These are phyloP conservation scores for Phytopythium delawarense DNA, from an alignment of 352 stramenopile genomes.

Conservation along the genomic window DNA sequence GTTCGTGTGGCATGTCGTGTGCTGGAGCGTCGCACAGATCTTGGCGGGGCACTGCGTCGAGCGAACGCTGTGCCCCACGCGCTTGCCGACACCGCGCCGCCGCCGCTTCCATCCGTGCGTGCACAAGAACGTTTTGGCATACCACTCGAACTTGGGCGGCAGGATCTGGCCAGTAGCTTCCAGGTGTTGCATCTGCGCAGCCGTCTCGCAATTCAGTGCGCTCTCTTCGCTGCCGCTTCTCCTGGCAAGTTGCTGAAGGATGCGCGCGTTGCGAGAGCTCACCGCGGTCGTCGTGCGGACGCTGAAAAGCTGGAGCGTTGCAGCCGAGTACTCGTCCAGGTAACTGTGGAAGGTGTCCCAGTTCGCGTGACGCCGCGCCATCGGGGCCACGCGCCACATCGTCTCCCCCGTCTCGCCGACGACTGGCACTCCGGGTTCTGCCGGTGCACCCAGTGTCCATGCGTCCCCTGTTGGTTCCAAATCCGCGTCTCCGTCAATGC, in stretches of 20 bases:
- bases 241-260: slow-evolving; percentile 14
- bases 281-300: slow-evolving; percentile 76
- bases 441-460: slow-evolving; percentile 13
- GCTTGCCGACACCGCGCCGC: slow-evolving; percentile 61
- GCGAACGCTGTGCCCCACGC: slow-evolving; percentile 61
- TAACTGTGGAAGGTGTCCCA: slow-evolving; percentile 63
- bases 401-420: slow-evolving; percentile 20
- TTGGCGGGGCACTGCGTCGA: slow-evolving; percentile 66
- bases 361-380: slow-evolving; percentile 39
- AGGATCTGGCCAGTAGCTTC: slow-evolving; percentile 24
- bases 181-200: background rate
- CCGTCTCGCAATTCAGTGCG: background rate
- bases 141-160: slow-evolving; percentile 60
- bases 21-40: slow-evolving; percentile 66
- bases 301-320: slow-evolving; percentile 68
- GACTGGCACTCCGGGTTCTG: slow-evolving; percentile 13
- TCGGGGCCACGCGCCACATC: slow-evolving; percentile 45
- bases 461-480: background rate
- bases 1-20: slow-evolving; percentile 4
- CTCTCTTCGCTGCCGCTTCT: background rate
- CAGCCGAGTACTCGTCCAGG: slow-evolving; percentile 49
- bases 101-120: slow-evolving; percentile 76
- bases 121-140: slow-evolving; percentile 79
- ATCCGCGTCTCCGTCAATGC: background rate
- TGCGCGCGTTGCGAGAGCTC: slow-evolving; percentile 49